These are phyloP conservation scores for Clathrus columnatus DNA, from an alignment of 768 basidiomycete genomes.

Conservation along the genomic window DNA sequence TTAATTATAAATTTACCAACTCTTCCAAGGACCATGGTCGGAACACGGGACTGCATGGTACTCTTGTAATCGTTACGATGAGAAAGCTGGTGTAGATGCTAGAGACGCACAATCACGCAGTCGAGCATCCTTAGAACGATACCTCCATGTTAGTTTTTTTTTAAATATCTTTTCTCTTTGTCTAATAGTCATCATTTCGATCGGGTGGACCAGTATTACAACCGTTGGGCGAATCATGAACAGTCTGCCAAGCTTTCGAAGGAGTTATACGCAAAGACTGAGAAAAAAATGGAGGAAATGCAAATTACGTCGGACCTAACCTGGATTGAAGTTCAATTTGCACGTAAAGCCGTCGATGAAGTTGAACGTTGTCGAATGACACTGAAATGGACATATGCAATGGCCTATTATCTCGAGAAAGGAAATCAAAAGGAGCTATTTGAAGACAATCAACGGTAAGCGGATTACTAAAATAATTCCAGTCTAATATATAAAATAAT, in stretches of 20 bases:
- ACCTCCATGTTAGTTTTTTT: conserved; percentile 71
- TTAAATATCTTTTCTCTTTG: not conserved
- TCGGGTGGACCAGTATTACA: conserved; percentile 72
- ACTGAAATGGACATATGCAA: conserved; percentile 98
- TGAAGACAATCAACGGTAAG: conserved; percentile 91
- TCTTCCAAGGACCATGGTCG: conserved; percentile 74
- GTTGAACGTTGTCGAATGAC: conserved; percentile 86
- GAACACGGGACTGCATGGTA: conserved; percentile 98
- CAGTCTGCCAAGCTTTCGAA: conserved; percentile 95
- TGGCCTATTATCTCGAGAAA: conserved; percentile 93
- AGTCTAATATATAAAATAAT: not conserved
- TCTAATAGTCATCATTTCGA: conserved; percentile 3
- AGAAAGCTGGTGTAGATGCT: conserved; percentile 78
- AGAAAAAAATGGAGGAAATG: conserved; percentile 99
- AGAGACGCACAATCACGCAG: conserved; percentile 88
- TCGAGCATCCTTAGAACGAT: conserved; percentile 87
- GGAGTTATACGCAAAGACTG: conserved; percentile 88
- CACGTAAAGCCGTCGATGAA: conserved; percentile 96
- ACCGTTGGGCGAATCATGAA: conserved; percentile 99
- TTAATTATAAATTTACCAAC: conserved; percentile 30
- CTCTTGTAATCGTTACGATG: conserved; percentile 95
- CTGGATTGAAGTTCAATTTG: conserved; percentile 99
- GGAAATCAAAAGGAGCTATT: conserved; percentile 92
- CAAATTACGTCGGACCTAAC: conserved; percentile 85
- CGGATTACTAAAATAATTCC: conserved; percentile 2